phyloP scores from a whole-genome alignment of 1,139 yeast species.

The Kazachstania sp. region DNA sequence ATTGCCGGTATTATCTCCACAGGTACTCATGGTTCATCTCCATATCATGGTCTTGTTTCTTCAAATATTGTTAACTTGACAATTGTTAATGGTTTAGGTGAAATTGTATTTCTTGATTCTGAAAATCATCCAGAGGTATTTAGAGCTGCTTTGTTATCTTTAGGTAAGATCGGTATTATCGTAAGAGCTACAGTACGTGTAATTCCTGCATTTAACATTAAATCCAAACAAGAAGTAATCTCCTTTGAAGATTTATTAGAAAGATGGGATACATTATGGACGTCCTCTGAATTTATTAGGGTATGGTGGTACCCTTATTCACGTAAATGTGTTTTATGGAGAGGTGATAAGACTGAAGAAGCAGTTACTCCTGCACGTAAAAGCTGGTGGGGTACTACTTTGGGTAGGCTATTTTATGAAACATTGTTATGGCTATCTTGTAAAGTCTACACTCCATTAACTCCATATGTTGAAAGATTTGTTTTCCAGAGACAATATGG shows the following conservation, averaged over 20 bases:
- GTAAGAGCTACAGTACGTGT: constrained; percentile 78
- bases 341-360: constrained; percentile 64
- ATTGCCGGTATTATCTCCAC: constrained; percentile 92
- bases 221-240: constrained; percentile 74
- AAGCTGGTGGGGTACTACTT: constrained; percentile 77
- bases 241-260: constrained; percentile 61
- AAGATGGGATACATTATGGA: constrained; percentile 72
- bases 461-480: constrained; percentile 78
- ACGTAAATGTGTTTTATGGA: constrained; percentile 78
- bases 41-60: constrained; percentile 82
- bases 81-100: constrained; percentile 65
- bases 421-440: constrained; percentile 72
- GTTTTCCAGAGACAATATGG: constrained; percentile 84
- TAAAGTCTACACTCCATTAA: constrained; percentile 58
- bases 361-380: constrained; percentile 55
- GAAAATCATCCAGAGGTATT: constrained; percentile 60
- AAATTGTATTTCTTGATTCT: constrained; percentile 61
- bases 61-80: constrained; percentile 78
- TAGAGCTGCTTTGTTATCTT: constrained; percentile 74
- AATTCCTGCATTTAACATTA: constrained; percentile 75
- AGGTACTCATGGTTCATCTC: constrained; percentile 94
- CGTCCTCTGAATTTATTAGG: constrained; percentile 81
- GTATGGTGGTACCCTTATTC: constrained; percentile 98
- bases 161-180: constrained; percentile 88
- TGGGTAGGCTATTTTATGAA: constrained; percentile 76